Evolutionary conservation across 371 early-diverging fungal genomes (phyloP), one percentile per base, ranked within the genome.

Genomic region (Mucor circinelloides): DNA sequence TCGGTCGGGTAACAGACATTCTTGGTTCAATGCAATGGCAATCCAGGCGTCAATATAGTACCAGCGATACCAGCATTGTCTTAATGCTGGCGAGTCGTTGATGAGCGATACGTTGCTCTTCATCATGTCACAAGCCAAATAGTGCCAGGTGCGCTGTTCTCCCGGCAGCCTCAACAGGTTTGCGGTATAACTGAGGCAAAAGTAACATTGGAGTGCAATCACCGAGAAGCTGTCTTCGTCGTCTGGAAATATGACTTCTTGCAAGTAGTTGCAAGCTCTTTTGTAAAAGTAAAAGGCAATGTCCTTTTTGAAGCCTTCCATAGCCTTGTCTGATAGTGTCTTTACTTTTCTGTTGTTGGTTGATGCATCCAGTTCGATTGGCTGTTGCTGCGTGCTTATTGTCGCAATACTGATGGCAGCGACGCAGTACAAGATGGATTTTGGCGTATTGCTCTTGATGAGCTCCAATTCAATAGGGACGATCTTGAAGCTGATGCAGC

Each of bases 11-110:
- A 82, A 32, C 2, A 79, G 68, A 25, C 76, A 77, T 28, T 74
- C 78, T 38, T 76, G 72, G 42, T 74, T 68, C 12, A 73, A 44
- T 6, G 80, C 66, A 13, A 82, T 42, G 6, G 74, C 61, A 46
- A 82, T 71, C 82, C 82, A 82, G 0, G 80, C 76, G 59, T 82
- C 82, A 15, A 81, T 68, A 38, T 81, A 81, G 31, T 66, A 66
- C 66, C 82, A 81, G 1, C 82, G 72, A 25, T 66, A 72, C 75
- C 74, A 82, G 40, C 75, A 74, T 21, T 68, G 56, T 17, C 57
- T 13, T 19, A 57, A 19, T 6, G 59, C 54, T 8, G 50, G 30
- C 10, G 63, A 67, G 3, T 40, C 31, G 4, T 70, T 7, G 2
- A 54, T 46, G 17, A 46, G 48, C 0, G 30, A 30, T 6, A 60